phyloP scores from a whole-genome alignment of 805 yeast species.

The Huiozyma naganishii region DNA sequence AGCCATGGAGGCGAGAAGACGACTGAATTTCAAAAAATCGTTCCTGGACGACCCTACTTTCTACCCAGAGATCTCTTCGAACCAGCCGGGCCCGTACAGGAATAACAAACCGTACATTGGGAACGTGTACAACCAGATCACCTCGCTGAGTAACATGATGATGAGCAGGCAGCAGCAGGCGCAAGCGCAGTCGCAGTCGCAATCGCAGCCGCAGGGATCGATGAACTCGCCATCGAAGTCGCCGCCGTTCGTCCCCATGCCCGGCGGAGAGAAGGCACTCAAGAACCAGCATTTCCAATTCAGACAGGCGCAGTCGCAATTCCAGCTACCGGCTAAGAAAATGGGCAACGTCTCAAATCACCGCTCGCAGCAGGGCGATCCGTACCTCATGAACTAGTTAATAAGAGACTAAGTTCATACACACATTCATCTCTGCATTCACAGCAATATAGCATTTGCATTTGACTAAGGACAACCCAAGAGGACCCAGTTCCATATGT shows the following conservation, averaged over 20 bases:
- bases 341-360: slow-evolving; percentile 1
- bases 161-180: slow-evolving; percentile 5
- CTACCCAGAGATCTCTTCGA: slow-evolving; percentile 13
- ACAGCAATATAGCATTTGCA: no score
- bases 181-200: neutral
- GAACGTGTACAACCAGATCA: neutral
- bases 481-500: no score
- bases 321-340: slow-evolving; percentile 5
- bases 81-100: neutral
- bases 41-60: slow-evolving; percentile 22
- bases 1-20: slow-evolving; percentile 19
- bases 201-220: slow-evolving; percentile 1
- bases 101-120: neutral
- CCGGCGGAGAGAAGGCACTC: slow-evolving; percentile 7
- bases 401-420: no score
- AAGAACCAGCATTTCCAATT: slow-evolving; percentile 16
- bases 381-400: slow-evolving; percentile 9
- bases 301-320: slow-evolving; percentile 7
- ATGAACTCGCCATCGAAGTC: slow-evolving; percentile 3
- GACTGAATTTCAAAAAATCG: slow-evolving; percentile 20
- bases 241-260: neutral
- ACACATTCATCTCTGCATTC: neutral
- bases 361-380: slow-evolving; percentile 11
- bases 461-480: no score
- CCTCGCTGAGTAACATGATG: slow-evolving; percentile 5